Base-by-base conservation (phyloP, 176 grass and related monocot genomes). In the Metroxylon sagu region DNA sequence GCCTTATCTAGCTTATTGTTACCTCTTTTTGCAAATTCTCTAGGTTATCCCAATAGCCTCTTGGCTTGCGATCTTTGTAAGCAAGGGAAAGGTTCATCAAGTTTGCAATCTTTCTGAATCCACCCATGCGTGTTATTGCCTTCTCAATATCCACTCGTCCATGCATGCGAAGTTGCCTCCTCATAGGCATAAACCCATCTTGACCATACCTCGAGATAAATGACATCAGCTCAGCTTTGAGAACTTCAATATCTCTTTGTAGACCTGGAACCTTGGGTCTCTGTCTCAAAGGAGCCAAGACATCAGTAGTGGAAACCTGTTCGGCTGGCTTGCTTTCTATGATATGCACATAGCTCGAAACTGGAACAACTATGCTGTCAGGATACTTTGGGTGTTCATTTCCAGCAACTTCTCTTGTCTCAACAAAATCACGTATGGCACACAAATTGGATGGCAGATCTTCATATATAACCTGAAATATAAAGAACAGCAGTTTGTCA, bases 1-100 rank as follows among this genome's bases (percentile, higher is more conserved):
- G 35, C 35, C 35, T 43, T 43, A 14, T 12, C 35, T 10, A 43
- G 25, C n/a, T 51, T 71, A 18, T 3, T 29, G 49, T 62, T 79
- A 88, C 93, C 87, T 97, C 87, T 76, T 88, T 79, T 80, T 91
- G 78, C 79, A 97, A 76, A 76, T 97, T 97, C 66, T 97, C 93
- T 5, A 97, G 71, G 77, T 84, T 88, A 71, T 97, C 93, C 93
- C 93, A 97, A 52, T 91, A 97, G 58, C 87, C 93, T 71, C 73
- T 97, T 53, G 93, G 93, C 52, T 97, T 91, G 57, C 93, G 62
- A 54, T 91, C 67, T 65, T 97, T 91, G 29, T 97, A 97, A 59
- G 93, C 77, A 79, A 91, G 81, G 17, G 87, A 77, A 50, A 91
- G 82, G 58, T 91, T 76, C 93, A 97, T 91, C 55, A 81, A 50